Evolutionary conservation across 1,284 basidiomycete species (phyloP).

Genomic region (Wallemia ichthyophaga): DNA sequence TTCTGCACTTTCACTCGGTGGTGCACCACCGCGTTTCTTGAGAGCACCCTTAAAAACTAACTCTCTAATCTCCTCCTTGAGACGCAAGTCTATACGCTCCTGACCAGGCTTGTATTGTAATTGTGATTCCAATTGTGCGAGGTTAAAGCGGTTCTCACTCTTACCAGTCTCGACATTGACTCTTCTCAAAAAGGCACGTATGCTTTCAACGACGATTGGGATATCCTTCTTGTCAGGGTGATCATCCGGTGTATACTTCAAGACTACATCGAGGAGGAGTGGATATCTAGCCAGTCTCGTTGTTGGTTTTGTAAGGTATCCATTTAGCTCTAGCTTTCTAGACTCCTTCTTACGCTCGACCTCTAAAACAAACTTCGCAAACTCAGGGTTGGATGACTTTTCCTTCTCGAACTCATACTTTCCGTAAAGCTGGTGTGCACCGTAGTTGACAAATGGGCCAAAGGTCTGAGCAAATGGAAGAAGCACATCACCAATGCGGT

Average conservation of each 20-base stretch:
- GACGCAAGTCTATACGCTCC: conserved; percentile 43
- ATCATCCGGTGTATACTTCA: conserved; percentile 76
- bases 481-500: conserved; percentile 71
- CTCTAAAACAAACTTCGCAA: conserved; percentile 72
- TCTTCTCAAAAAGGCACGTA: conserved; percentile 54
- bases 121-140: conserved; percentile 65
- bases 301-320: conserved; percentile 92
- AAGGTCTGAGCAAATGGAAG: conserved; percentile 69
- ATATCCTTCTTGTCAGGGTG: conserved; percentile 57
- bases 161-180: conserved; percentile 80
- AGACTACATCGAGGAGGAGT: conserved; percentile 63
- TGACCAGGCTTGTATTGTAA: conserved; percentile 59
- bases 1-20: conserved; percentile 50
- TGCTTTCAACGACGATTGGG: conserved; percentile 43
- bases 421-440: conserved; percentile 85
- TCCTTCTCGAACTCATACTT: conserved; percentile 99
- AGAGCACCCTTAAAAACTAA: conserved; percentile 79
- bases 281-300: conserved; percentile 89
- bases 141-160: conserved; percentile 74
- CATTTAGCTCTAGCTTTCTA: conserved; percentile 86
- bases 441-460: conserved; percentile 74
- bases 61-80: conserved; percentile 63
- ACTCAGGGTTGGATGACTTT: conserved; percentile 71
- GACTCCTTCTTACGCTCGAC: conserved; percentile 82
- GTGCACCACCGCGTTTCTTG: conserved; percentile 51